Percentiles rank a stretch among this genome's conserved stretches.
phyloP scores from a whole-genome alignment of 805 yeast genomes.

The Candida verbasci region DNA sequence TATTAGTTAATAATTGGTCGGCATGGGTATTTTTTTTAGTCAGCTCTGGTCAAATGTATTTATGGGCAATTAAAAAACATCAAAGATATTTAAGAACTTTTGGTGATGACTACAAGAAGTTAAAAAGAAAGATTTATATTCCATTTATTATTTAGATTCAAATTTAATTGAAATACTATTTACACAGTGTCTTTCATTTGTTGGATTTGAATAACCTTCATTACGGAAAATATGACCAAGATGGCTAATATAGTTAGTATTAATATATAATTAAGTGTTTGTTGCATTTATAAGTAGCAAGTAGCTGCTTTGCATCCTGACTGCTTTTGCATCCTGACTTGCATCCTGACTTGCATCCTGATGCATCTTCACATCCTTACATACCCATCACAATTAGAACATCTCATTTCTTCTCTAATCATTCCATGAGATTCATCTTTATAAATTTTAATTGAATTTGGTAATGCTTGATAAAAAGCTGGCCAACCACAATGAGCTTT shows the following conservation, averaged over 20 bases:
- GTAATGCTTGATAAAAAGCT: slow-evolving; percentile 85
- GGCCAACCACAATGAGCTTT: slow-evolving; percentile 98
- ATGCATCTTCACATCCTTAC: no score
- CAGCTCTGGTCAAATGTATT: slow-evolving; percentile 77
- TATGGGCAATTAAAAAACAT: slow-evolving; percentile 91
- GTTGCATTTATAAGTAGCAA: no score
- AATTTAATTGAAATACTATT: slow-evolving; percentile 81
- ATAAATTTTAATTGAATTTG: slow-evolving; percentile 64
- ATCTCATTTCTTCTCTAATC: slow-evolving; percentile 84
- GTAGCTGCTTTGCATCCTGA: no score
- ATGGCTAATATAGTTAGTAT: slow-evolving; percentile 44
- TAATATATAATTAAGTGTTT: background rate
- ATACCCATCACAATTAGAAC: slow-evolving; percentile 70
- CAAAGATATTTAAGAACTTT: slow-evolving; percentile 60
- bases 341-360: no score
- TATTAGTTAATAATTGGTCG: slow-evolving; percentile 74
- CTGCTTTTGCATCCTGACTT: no score
- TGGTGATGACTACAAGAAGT: slow-evolving; percentile 74
- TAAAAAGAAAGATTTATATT: slow-evolving; percentile 66
- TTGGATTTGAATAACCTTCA: slow-evolving; percentile 86
- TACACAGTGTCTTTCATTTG: slow-evolving; percentile 92
- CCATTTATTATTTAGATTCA: slow-evolving; percentile 64
- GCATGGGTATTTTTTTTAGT: slow-evolving; percentile 67
- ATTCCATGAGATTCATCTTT: slow-evolving; percentile 68
- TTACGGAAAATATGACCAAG: slow-evolving; percentile 93